Percentiles rank a stretch among this genome's conserved stretches.
These are phyloP conservation scores for Sporisorium exsertum DNA, from an alignment of 1,284 basidiomycete species.

Conservation along the genomic window DNA sequence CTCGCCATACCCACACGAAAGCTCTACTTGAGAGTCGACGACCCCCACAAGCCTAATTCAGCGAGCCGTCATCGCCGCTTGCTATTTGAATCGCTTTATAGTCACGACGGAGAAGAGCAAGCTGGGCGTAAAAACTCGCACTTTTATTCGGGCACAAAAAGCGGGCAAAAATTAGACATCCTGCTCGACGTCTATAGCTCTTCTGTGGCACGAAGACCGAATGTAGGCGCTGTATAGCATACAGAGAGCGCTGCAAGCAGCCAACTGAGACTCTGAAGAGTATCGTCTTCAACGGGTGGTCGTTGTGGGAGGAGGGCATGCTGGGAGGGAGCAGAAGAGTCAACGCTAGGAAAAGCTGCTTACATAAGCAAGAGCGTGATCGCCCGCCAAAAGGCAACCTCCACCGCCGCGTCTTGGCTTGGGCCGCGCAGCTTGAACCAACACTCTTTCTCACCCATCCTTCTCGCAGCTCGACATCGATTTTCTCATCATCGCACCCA, in stretches of 20 bases:
- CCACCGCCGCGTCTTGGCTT: conserved; percentile 48
- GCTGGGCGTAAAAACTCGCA: background rate
- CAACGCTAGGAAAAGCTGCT: conserved; percentile 3
- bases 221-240: background rate
- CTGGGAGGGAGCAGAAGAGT: background rate
- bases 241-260: background rate
- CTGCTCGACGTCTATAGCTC: background rate
- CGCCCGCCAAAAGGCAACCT: conserved; percentile 30
- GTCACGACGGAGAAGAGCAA: background rate
- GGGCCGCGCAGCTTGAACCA: conserved; percentile 46
- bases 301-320: background rate
- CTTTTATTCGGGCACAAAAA: conserved; percentile 6
- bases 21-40: background rate
- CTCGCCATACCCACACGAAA: background rate
- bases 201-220: background rate
- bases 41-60: background rate
- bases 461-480: background rate
- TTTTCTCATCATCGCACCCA: background rate
- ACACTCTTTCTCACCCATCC: conserved; percentile 20
- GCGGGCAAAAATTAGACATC: background rate
- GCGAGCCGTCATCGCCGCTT: too few species aligned
- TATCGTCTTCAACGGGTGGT: too few species aligned
- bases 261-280: too few species aligned
- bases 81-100: background rate
- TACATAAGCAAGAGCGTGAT: conserved; percentile 44